phyloP scores from a whole-genome alignment of 2,329 filamentous ascomycete genomes.

The Atkinsonella hypoxylon region DNA sequence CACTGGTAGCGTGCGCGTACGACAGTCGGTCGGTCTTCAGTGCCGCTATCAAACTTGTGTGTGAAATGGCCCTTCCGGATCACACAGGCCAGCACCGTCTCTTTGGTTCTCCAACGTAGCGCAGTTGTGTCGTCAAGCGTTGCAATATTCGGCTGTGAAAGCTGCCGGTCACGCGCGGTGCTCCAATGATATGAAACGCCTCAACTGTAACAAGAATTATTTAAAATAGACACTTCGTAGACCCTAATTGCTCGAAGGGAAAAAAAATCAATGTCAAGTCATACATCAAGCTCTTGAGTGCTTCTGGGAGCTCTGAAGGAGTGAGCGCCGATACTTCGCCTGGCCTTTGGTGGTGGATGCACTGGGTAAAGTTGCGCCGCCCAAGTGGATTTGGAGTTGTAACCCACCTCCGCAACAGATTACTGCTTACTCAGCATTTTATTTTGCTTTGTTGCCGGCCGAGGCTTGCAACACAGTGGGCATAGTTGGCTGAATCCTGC shows the following conservation, averaged over 20 bases:
- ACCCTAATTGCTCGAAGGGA: neutral
- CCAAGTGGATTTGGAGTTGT: constrained; percentile 15
- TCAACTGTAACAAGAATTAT: neutral
- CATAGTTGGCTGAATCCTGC: too few relatives aligned
- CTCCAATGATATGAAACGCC: neutral
- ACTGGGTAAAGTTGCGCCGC: constrained; percentile 25
- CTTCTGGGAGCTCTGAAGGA: neutral
- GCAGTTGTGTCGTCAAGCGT: neutral
- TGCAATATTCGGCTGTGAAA: neutral
- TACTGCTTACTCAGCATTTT: constrained; percentile 7
- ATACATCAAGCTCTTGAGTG: neutral
- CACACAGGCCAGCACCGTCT: neutral
- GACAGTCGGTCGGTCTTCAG: neutral
- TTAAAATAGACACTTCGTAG: neutral
- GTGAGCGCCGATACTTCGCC: constrained; percentile 1
- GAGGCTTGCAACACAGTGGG: too few relatives aligned
- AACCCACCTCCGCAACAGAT: neutral
- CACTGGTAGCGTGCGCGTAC: constrained; percentile 4
- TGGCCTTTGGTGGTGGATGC: constrained; percentile 23
- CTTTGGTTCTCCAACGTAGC: neutral
- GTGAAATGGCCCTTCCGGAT: neutral
- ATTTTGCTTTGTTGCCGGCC: neutral
- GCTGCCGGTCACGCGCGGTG: neutral
- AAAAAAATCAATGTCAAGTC: neutral
- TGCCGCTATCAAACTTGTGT: neutral